These are phyloP conservation scores for Leccinum pallidistipes DNA, from an alignment of 1,284 basidiomycete species.

Conservation along the genomic window DNA sequence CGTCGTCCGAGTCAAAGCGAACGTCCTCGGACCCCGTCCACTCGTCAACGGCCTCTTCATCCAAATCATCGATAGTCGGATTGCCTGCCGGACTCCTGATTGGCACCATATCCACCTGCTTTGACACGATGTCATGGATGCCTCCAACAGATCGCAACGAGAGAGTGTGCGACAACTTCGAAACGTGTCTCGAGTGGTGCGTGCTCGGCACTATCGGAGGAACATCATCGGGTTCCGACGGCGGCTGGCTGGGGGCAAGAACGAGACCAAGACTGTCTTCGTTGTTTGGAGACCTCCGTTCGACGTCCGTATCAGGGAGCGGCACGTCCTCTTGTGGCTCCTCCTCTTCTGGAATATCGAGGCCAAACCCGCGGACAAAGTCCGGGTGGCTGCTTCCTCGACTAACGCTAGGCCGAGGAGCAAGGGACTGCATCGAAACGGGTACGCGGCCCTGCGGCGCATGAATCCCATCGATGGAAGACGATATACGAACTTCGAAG, in stretches of 20 bases:
- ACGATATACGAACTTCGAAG: constrained; percentile 15
- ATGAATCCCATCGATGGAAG: constrained; percentile 40
- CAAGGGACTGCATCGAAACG: constrained; percentile 45
- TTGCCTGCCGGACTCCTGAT: constrained; percentile 32
- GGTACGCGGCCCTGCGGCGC: constrained; percentile 65
- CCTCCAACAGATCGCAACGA: constrained; percentile 66
- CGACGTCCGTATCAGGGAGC: constrained; percentile 24
- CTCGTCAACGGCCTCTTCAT: constrained; percentile 59
- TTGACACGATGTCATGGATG: constrained; percentile 32
- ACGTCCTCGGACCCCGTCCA: constrained; percentile 82
- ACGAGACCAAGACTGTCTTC: constrained; percentile 18
- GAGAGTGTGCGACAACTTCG: constrained; percentile 61
- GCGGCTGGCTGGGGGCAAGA: constrained; percentile 18
- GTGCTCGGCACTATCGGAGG: constrained; percentile 51
- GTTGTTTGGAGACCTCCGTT: constrained; percentile 30
- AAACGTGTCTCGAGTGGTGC: constrained; percentile 70
- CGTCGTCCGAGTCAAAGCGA: constrained; percentile 56
- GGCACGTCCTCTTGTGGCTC: constrained; percentile 45
- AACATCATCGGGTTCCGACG: constrained; percentile 35
- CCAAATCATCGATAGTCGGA: constrained; percentile 39
- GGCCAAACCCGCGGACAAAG: constrained; percentile 72
- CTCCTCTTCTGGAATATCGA: constrained; percentile 71
- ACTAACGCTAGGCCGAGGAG: constrained; percentile 41
- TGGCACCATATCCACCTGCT: constrained; percentile 32
- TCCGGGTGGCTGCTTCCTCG: constrained; percentile 62